Evolutionary conservation across 2,329 filamentous ascomycete species (phyloP), one percentile per base, ranked within the genome.

Genomic region (Cytospora schulzeri): DNA sequence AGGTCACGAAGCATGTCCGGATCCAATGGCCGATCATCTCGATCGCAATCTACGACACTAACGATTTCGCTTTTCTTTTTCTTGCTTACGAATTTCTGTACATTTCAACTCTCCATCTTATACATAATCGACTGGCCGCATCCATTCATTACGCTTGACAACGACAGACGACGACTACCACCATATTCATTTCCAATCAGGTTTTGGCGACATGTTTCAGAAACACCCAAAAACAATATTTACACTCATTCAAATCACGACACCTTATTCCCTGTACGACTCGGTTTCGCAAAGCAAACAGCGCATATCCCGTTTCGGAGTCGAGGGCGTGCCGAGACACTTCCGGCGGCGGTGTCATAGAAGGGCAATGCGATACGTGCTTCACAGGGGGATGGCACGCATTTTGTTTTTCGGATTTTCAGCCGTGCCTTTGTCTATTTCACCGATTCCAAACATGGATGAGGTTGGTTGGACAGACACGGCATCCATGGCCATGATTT

Each of bases 21-120:
- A 48, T 5, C 4, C n/a, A 11, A 12, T 9, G 7, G 24, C 14
- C 45, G 45, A 48, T 48, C 45, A 48, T 48, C 41, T 45, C 19
- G 22, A 51, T 51, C 29, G 22, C 58, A 60, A 56, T 51, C 11
- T 35, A 55, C 24, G 52, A 41, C 29, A 31, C 41, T 29, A 24
- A 56, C 52, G 52, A 62, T 56, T 29, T 62, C 22, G 60, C 52
- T 62, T 5, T 26, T 56, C 19, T 26, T 56, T 24, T 26, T 56
- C 19, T 56, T 35, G 60, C 52, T 62, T 41, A 50, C 38, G 28
- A 35, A 62, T 62, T 56, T 62, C 38, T 62, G 60, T 62, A 62
- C n/a, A 8, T 38, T 50, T 38, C 28, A 6, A 51, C 12, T 38
- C 45, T 56, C 11, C 51, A 19, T 12, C 45, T 38, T 51, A 35